Evolutionary conservation across 2,329 filamentous ascomycete species (phyloP), one percentile per base, ranked within the genome.

Genomic region (Saccharata proteae): DNA sequence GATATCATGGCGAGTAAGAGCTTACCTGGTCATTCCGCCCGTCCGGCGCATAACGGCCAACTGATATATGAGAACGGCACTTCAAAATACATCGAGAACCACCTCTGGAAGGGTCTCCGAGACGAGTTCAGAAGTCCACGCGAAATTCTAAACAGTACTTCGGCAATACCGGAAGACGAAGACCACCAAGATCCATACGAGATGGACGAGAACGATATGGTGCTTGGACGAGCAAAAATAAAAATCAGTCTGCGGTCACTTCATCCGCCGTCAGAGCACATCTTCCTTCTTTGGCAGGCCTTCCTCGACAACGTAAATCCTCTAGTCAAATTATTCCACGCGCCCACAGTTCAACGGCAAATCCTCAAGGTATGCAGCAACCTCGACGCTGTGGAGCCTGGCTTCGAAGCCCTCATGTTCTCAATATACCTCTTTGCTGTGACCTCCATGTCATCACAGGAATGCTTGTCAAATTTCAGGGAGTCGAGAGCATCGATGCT

Each of bases 251-350:
- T 53, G 11, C 39, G 40, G 8, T 49, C 55, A 2, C 41, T 74
- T 0, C 75, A 79, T 42, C 80, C 81, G 0, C 61, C 71, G 4
- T 68, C 74, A 0, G 65, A 71, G 9, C 72, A 81, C 19, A 69
- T 80, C 16, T 75, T 81, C 44, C 66, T 67, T 30, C 63, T 88
- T 4, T 88, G 81, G 81, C 77, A 84, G 48, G 61, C 73, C 6
- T 85, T 77, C 41, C 58, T 84, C 5, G 74, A 82, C 29, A 75
- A 81, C 38, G 74, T 86, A 34, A 80, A 86, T 43, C 80, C 80
- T 0, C 51, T 84, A 26, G 71, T 74, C 41, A 86, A 85, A 48
- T 46, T 75, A 26, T 73, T 83, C 15, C 81, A 88, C 47, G 68
- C 77, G 2, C 80, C 80, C 0, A 74, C 74, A 0, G 52, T 83